These are phyloP conservation scores for bread wheat (Triticum aestivum) DNA, from an alignment of 176 grass and related monocot genomes.

Conservation along the genomic window IWGSC_CS_RefSeq_v2.1 NC_057796.1:470638921-470639420, in stretches of 20 bases:
- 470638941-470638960: constrained; percentile 91
- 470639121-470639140: no score
- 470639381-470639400: no score
- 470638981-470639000: constrained; percentile 92
- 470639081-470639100: constrained; percentile 98
- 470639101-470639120: constrained; percentile 30
- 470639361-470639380: no score
- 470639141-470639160: no score
- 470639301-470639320: no score
- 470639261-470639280: no score
- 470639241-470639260: no score
- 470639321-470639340: no score
- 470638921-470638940: constrained; percentile 90
- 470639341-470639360: no score
- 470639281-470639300: no score
- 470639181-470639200: constrained; percentile 57
- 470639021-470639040: constrained; percentile 84
- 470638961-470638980: constrained; percentile 86
- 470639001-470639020: constrained; percentile 95
- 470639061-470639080: constrained; percentile 94
- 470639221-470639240: constrained; percentile 86
- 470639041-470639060: constrained; percentile 93
- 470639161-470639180: no score
- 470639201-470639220: constrained; percentile 90
- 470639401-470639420: no score